A percentile compares a stretch with the other conserved stretches of the same genome.
Conservation (phyloP, 139 green algal species). For the Haematococcus lacustris region DNA sequence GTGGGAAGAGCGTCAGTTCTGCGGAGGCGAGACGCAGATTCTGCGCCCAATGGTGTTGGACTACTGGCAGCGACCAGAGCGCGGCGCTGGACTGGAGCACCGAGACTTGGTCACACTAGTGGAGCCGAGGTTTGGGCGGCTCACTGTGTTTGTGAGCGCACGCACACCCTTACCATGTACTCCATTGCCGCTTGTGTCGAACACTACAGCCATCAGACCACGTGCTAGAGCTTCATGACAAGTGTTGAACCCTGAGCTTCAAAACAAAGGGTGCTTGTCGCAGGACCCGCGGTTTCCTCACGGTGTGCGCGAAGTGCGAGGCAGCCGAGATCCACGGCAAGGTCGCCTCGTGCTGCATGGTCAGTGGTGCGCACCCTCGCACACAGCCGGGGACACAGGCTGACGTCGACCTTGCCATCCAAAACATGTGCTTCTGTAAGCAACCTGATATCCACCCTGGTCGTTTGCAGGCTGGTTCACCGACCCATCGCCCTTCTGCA, state of each 20-base stretch:
- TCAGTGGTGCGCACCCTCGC: constrained; percentile 11
- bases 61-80: constrained; percentile 60
- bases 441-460: neutral
- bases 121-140: constrained; percentile 53
- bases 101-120: constrained; percentile 53
- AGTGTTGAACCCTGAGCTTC: too few relatives aligned
- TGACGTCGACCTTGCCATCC: neutral
- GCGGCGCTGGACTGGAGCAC: constrained; percentile 50
- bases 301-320: constrained; percentile 49
- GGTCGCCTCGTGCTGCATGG: constrained; percentile 71
- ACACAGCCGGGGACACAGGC: neutral
- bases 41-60: constrained; percentile 56
- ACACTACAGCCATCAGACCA: too few relatives aligned
- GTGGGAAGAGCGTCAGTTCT: constrained; percentile 53
- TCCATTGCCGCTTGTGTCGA: neutral
- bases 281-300: constrained; percentile 67
- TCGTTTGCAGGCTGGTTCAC: constrained; percentile 68
- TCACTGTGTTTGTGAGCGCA: constrained; percentile 36
- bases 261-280: constrained; percentile 13
- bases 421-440: neutral
- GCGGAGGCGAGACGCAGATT: constrained; percentile 71
- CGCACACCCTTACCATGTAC: neutral
- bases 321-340: constrained; percentile 52
- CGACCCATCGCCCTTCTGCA: constrained; percentile 60
- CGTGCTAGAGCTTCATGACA: too few relatives aligned